Percentiles rank a stretch among this genome's conserved stretches.
Evolutionary conservation across 176 grass and related monocot genomes (phyloP).

Genomic region (Bolboschoenus planiculmis): DNA sequence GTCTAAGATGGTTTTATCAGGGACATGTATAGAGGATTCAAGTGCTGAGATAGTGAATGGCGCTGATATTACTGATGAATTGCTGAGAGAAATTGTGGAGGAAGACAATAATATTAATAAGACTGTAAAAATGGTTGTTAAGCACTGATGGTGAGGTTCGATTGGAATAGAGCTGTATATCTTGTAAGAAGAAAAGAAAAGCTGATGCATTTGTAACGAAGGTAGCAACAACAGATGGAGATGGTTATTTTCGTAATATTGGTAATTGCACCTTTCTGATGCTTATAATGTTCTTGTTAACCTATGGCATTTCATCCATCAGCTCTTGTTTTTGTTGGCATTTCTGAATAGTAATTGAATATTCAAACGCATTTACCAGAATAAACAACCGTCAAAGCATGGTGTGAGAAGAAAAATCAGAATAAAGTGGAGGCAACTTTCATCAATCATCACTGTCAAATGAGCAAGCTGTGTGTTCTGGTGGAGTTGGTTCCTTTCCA

Average conservation of each 20-base stretch:
- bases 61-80: slow-evolving; percentile 33
- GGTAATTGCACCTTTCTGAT: not conserved
- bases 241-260: not conserved
- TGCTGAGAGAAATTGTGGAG: slow-evolving; percentile 65
- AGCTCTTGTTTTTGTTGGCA: not conserved
- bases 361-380: no score
- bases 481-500: not conserved
- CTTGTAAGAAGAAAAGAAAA: not conserved
- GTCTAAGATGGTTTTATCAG: slow-evolving; percentile 68
- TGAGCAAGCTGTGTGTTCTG: not conserved
- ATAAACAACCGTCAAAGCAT: no score
- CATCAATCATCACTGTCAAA: not conserved
- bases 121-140: slow-evolving; percentile 50
- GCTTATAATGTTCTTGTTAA: not conserved
- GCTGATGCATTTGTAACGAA: not conserved
- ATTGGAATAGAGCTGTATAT: not conserved
- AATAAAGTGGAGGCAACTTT: not conserved
- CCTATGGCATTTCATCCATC: not conserved
- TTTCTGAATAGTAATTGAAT: not conserved
- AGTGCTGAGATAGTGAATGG: slow-evolving; percentile 13
- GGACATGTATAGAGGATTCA: slow-evolving; percentile 33
- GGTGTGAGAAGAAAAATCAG: not conserved
- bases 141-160: slow-evolving; percentile 32
- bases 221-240: not conserved
- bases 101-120: slow-evolving; percentile 41